Evolutionary conservation across 768 basidiomycete genomes (phyloP), one percentile per base, ranked within the genome.

Genomic region (Lactarius deliciosus): DNA sequence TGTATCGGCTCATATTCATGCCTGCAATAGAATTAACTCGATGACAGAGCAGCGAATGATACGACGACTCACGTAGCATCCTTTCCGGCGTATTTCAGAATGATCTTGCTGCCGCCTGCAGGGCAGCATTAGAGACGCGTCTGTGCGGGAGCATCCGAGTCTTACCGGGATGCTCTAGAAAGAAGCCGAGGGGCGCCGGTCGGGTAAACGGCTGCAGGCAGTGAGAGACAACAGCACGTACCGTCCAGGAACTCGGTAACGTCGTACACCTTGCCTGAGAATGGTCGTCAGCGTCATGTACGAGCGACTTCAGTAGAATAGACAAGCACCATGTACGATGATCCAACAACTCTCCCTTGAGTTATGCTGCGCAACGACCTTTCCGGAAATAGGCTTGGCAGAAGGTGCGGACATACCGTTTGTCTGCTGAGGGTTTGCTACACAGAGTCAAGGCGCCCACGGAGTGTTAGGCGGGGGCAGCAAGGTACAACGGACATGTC

Each of bases 1-100:
- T 96, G 95, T 59, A 97, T 92, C 2, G 91, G 90, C 30, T 93
- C 93, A 69, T 94, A 94, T 77, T 90, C 92, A 68, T 71, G 74
- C 13, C 76, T 77, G 56, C 34, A 57, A 3, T 9, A 9, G 11
- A 2, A 13, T 30, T 15, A 55, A n/a, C 16, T 53, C 40, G 53
- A 40, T 22, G 32, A 30, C 3, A 9, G 15, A 22, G 45, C 8
- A 34, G 18, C 7, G 18, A 7, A 5, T 9, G 3, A n/a, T 20
- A 25, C 32, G 11, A 25, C 2, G 11, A n/a, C 75, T 59, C 57
- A 76, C 75, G 77, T 79, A 43, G 81, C 82, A 68, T 84, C 85
- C 73, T 79, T 82, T 20, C 85, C 85, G 0, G 83, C 85, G 64
- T 84, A 83, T 69, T 83, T 82, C 54, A 85, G 69, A 63, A 86